Base-by-base conservation (phyloP, 176 grass and related monocot genomes). In the Bromus sterilis region DNA sequence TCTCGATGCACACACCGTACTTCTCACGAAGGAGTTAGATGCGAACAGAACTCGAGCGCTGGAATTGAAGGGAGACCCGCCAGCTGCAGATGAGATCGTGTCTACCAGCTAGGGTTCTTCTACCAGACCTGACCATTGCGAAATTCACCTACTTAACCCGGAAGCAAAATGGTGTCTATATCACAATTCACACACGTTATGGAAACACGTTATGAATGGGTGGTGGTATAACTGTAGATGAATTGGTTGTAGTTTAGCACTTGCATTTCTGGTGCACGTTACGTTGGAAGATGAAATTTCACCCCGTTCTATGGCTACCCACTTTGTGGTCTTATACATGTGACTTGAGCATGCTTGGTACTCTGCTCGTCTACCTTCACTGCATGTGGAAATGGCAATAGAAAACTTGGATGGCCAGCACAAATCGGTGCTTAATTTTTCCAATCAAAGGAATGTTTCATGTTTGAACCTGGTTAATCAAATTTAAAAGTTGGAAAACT, bases 21-120 rank as follows among this genome's bases (percentile, higher is more conserved):
- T 80, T 49, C 91, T 93, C 56, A 36, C 20, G 16, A 73, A 78
- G 72, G 85, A 88, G 76, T 80, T 93, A 42, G 78, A 82, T 18
- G 1, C 48, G 43, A 86, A 90, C 79, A 74, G 39, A 30, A 40
- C n/a, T 66, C 66, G 46, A 15, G 3, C 76, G 12, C 36, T 74
- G 56, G 57, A 83, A 34, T 35, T 82, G 83, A 32, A 78, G 26
- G 57, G 11, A 33, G 58, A 48, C 30, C 32, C 57, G 11, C 10
- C 57, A 49, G 25, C 44, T 59, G 40, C 24, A 37, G 78, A 72
- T 57, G 83, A 86, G 56, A 86, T 86, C 14, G 66, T 78, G 74
- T 56, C 79, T 20, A 72, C 29, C 18, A 66, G 46, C 66, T 72
- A 85, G 78, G 71, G 34, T 77, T 76, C 12, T 65, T 81, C 41